Evolutionary conservation across 441 rosid genomes (phyloP).

Genomic region (Biscutella laevigata): DNA sequence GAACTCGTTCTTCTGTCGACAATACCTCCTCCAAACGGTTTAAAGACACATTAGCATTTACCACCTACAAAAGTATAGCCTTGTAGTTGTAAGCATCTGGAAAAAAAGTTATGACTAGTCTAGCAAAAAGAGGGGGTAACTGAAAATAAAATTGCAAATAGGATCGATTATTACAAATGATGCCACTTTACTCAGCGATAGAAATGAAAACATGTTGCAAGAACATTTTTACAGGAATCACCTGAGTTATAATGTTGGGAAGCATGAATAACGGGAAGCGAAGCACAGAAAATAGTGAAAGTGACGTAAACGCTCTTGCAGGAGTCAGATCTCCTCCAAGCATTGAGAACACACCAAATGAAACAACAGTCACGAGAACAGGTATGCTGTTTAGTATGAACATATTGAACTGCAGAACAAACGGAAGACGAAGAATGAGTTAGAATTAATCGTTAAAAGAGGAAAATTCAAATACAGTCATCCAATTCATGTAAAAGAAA

Average conservation of each 20-base stretch:
- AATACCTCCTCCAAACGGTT: conserved; percentile 92
- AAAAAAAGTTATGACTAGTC: not conserved
- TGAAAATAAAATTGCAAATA: not conserved
- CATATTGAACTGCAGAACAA: conserved; percentile 59
- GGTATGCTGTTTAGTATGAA: conserved; percentile 87
- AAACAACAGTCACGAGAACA: conserved; percentile 80
- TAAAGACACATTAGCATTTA: conserved; percentile 87
- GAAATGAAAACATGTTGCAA: conserved; percentile 1
- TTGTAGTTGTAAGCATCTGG: conserved; percentile 18
- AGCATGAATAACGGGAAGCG: conserved; percentile 97
- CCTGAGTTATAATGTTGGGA: conserved; percentile 95
- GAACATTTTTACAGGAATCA: conserved; percentile 13
- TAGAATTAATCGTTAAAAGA: conserved; percentile 10
- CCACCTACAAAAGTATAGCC: conserved; percentile 42
- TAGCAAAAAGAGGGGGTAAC: not conserved
- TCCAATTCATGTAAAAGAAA: not conserved
- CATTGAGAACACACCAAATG: conserved; percentile 91
- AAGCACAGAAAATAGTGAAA: conserved; percentile 91
- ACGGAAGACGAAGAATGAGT: conserved; percentile 27
- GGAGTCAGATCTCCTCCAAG: conserved; percentile 99
- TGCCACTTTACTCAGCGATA: not conserved
- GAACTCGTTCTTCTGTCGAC: conserved; percentile 82
- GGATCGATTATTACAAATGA: not conserved
- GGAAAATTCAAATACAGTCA: not conserved
- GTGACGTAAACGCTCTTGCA: conserved; percentile 95